Conservation (phyloP, 805 yeast species). For the Myxozyma neglecta region DNA sequence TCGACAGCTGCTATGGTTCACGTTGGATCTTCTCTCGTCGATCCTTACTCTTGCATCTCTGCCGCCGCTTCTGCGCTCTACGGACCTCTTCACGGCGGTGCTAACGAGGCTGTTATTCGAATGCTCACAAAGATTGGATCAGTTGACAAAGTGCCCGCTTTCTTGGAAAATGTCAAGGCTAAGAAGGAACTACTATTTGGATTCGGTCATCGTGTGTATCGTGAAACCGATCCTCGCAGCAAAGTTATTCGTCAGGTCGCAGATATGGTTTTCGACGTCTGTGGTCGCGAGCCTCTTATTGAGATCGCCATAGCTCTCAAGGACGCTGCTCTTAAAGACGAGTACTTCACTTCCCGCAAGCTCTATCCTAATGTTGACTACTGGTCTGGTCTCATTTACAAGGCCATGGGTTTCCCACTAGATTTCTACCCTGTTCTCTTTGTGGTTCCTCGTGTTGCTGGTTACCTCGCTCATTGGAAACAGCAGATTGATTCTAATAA, state of each 20-base stretch:
- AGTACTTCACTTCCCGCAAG: slow-evolving; percentile 28
- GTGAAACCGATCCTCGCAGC: slow-evolving; percentile 29
- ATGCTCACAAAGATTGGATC: slow-evolving; percentile 29
- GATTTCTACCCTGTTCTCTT: slow-evolving; percentile 31
- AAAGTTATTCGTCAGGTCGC: slow-evolving; percentile 30
- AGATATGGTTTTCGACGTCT: slow-evolving; percentile 30
- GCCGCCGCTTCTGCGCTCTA: slow-evolving; percentile 30
- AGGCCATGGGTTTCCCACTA: slow-evolving; percentile 32
- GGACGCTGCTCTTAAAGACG: slow-evolving; percentile 28
- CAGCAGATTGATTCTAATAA: slow-evolving; percentile 30
- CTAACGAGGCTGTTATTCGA: slow-evolving; percentile 32
- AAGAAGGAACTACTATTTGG: slow-evolving; percentile 30
- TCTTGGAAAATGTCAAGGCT: slow-evolving; percentile 24
- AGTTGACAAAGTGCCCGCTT: slow-evolving; percentile 25
- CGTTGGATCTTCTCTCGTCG: slow-evolving; percentile 31
- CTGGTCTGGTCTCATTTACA: slow-evolving; percentile 32
- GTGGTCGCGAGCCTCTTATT: slow-evolving; percentile 29
- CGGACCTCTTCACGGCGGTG: slow-evolving; percentile 32
- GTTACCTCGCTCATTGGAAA: slow-evolving; percentile 32
- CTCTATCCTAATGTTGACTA: slow-evolving; percentile 30
- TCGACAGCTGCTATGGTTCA: slow-evolving; percentile 31
- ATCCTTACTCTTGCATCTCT: slow-evolving; percentile 29
- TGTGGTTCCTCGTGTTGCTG: slow-evolving; percentile 31
- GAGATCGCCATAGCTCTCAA: slow-evolving; percentile 30
- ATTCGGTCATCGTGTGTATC: slow-evolving; percentile 30